Evolutionary conservation across 768 basidiomycete species (phyloP), one percentile per base, ranked within the genome.

Genomic region (Calocera cornea): DNA sequence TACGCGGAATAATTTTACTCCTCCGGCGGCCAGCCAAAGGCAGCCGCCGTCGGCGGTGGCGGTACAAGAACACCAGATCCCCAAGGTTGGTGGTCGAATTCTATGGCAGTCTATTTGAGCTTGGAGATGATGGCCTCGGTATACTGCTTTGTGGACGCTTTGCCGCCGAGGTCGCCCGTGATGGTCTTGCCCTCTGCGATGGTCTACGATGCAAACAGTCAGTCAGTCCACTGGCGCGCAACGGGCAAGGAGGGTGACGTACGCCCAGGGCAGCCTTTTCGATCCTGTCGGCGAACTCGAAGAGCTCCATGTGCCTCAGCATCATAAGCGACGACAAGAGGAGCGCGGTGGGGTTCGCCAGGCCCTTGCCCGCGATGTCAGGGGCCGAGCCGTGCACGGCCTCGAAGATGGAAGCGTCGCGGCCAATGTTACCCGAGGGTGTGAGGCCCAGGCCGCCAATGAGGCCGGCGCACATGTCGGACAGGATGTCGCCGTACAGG

Each of bases 271-370:
- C 85, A 70, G 97, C 97, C 78, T 86, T 86, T 80, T 98, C 93
- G 71, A 99, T 98, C 77, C 84, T 90, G 74, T 83, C 80, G 17
- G 97, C 97, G 74, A 92, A 81, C 64, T 87, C 84, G 75, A 83
- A 82, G 71, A 98, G 79, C 75, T 86, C 86, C 97, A 99, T 97
- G 81, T 97, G 95, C 78, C 93, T 86, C 74, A 98, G 77, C 95
- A 98, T 97, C 97, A 98, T 98, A 69, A 98, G 79, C 67, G 92
- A 93, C 70, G 92, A 95, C 70, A 99, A 78, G 65, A 99, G 81
- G 50, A 99, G 84, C 1, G 97, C 97, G n/a, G 97, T 98, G n/a
- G 97, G 97, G 82, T 99, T 99, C 74, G 97, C 95, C 72, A 93
- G 81, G 70, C 92, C 92, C 75, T 92, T 90, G 74, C 91, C 95